phyloP scores from a whole-genome alignment of 345 rosid species.

The Linum usitatissimum region DNA sequence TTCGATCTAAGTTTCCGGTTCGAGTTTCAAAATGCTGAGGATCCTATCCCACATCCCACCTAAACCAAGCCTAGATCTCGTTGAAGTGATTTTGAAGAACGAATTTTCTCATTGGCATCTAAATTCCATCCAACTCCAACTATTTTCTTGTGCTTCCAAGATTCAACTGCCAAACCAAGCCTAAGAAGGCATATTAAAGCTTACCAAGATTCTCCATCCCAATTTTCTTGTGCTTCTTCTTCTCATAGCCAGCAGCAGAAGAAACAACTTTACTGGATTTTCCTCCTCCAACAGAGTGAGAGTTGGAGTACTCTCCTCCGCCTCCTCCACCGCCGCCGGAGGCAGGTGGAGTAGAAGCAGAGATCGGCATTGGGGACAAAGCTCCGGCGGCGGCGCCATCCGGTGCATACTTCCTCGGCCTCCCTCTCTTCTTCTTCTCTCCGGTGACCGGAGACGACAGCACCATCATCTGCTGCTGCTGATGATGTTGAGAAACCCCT shows the following conservation, averaged over 20 bases:
- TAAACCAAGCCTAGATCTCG: no score
- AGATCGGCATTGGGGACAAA: slow-evolving; percentile 45
- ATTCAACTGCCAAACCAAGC: no score
- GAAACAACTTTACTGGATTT: slow-evolving; percentile 40
- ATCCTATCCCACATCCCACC: no score
- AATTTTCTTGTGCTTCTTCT: slow-evolving; percentile 39
- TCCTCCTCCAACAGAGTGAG: slow-evolving; percentile 15
- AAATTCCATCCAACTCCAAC: no score
- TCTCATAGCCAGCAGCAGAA: slow-evolving; percentile 33
- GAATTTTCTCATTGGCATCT: no score
- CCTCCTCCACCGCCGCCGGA: not conserved
- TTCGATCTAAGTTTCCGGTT: no score
- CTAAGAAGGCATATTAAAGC: not conserved
- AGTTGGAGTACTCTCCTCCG: slow-evolving; percentile 24
- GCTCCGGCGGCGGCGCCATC: slow-evolving; percentile 42
- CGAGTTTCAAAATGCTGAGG: no score
- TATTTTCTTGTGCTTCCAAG: no score
- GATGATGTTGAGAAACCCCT: slow-evolving; percentile 25
- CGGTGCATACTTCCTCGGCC: slow-evolving; percentile 73
- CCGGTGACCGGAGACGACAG: slow-evolving; percentile 29
- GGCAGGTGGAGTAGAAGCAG: slow-evolving; percentile 32
- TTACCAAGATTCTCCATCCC: slow-evolving; percentile 42
- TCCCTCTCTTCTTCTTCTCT: slow-evolving; percentile 77
- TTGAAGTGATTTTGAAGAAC: no score
- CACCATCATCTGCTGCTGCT: slow-evolving; percentile 15